phyloP scores from a whole-genome alignment of 73 alveolate species.

The Urostyla sp. region DNA sequence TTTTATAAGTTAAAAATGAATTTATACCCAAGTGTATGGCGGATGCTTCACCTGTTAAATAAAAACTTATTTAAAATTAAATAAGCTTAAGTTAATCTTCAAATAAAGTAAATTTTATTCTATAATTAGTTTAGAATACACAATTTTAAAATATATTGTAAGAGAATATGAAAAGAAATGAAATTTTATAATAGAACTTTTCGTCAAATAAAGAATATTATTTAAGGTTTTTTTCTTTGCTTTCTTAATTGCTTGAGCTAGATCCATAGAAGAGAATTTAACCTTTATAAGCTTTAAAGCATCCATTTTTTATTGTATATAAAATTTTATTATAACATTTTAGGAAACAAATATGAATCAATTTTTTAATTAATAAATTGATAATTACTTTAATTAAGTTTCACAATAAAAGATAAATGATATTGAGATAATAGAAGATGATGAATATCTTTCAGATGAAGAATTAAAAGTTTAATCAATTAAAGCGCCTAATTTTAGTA shows the following conservation, averaged over 20 bases:
- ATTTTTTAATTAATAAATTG: background rate
- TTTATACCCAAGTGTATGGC: background rate
- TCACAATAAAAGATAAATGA: background rate
- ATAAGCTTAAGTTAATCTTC: background rate
- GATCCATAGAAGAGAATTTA: constrained; percentile 1
- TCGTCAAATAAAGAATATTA: background rate
- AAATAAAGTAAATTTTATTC: background rate
- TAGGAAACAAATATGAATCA: background rate
- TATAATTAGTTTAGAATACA: background rate
- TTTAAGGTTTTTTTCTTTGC: background rate
- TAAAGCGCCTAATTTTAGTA: too few species aligned
- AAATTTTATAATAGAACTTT: background rate
- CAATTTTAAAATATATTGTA: background rate
- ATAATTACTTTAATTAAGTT: background rate
- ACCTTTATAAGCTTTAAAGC: constrained; percentile 20
- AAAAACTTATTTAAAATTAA: background rate
- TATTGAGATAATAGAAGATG: background rate
- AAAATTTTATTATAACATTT: background rate
- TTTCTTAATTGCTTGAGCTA: background rate
- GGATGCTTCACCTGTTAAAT: background rate
- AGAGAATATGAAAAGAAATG: background rate
- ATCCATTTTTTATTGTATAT: constrained; percentile 16
- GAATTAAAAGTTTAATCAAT: too few species aligned
- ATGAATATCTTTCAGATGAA: background rate
- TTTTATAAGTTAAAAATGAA: constrained; percentile 19